These are phyloP conservation scores for Pyricularia grisea DNA, from an alignment of 2,329 filamentous ascomycete genomes.

Conservation along the genomic window DNA sequence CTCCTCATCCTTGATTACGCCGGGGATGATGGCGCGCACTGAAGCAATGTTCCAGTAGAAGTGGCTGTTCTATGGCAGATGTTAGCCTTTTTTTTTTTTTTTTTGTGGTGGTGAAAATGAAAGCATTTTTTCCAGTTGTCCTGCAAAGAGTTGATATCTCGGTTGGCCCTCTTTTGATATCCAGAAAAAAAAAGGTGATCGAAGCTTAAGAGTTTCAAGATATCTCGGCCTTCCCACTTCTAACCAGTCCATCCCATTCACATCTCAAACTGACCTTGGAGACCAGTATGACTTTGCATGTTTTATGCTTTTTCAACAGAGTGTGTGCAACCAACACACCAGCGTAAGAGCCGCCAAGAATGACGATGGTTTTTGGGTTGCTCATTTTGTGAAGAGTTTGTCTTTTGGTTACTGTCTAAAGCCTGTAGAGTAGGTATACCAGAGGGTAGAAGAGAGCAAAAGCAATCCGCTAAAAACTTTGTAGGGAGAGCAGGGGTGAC, in stretches of 20 bases:
- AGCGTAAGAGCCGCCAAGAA: conserved; percentile 44
- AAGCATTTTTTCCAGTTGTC: not conserved
- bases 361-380: conserved; percentile 43
- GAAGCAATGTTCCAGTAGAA: conserved; percentile 51
- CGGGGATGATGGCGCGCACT: conserved; percentile 44
- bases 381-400: conserved; percentile 7
- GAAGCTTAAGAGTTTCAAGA: not conserved
- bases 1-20: conserved; percentile 36
- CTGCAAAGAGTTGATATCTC: not conserved
- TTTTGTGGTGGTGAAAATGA: no score
- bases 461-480: not conserved
- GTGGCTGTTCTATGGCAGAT: conserved; percentile 35
- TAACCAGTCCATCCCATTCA: not conserved
- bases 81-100: not conserved
- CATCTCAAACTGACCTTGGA: conserved; percentile 36
- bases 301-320: conserved; percentile 38
- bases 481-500: not conserved
- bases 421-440: not conserved
- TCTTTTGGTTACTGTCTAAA: not conserved
- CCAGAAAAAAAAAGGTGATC: not conserved
- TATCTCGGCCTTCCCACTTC: not conserved
- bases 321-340: conserved; percentile 44
- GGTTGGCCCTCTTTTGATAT: not conserved
- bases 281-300: conserved; percentile 45
- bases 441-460: not conserved